These are phyloP conservation scores for Westerdykella aurantiaca DNA, from an alignment of 2,329 filamentous ascomycete genomes.

Conservation along the genomic window DNA sequence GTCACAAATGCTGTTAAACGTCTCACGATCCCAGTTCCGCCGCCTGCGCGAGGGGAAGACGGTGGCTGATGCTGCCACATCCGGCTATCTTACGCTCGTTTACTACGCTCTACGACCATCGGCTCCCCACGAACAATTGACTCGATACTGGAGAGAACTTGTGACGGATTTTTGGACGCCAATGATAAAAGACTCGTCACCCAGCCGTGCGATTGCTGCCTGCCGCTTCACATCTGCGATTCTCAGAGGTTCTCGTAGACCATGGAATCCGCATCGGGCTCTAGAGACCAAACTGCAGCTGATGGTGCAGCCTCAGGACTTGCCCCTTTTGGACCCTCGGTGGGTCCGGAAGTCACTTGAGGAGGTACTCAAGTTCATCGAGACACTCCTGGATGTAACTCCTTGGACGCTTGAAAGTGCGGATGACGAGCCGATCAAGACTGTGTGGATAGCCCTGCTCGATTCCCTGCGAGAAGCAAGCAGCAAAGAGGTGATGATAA, in stretches of 20 bases:
- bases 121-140: constrained; percentile 59
- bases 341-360: constrained; percentile 74
- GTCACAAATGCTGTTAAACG: constrained; percentile 25
- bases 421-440: constrained; percentile 46
- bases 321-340: constrained; percentile 77
- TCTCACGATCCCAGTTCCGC: constrained; percentile 23
- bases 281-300: constrained; percentile 47
- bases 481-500: constrained; percentile 83
- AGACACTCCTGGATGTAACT: constrained; percentile 47
- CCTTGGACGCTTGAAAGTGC: constrained; percentile 40
- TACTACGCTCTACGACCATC: constrained; percentile 58
- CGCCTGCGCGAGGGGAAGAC: constrained; percentile 59
- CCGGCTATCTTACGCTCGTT: constrained; percentile 59
- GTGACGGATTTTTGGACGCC: constrained; percentile 58
- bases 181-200: constrained; percentile 12
- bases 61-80: constrained; percentile 55
- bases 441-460: constrained; percentile 59
- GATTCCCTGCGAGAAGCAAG: constrained; percentile 61
- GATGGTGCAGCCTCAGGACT: constrained; percentile 57
- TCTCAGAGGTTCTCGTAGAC: constrained; percentile 53
- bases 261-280: constrained; percentile 72
- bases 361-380: constrained; percentile 59
- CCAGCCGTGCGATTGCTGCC: constrained; percentile 22
- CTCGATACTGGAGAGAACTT: constrained; percentile 72
- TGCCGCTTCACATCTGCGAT: constrained; percentile 69